phyloP scores from a whole-genome alignment of 1,284 basidiomycete genomes.

The Polyporus tsugae region DNA sequence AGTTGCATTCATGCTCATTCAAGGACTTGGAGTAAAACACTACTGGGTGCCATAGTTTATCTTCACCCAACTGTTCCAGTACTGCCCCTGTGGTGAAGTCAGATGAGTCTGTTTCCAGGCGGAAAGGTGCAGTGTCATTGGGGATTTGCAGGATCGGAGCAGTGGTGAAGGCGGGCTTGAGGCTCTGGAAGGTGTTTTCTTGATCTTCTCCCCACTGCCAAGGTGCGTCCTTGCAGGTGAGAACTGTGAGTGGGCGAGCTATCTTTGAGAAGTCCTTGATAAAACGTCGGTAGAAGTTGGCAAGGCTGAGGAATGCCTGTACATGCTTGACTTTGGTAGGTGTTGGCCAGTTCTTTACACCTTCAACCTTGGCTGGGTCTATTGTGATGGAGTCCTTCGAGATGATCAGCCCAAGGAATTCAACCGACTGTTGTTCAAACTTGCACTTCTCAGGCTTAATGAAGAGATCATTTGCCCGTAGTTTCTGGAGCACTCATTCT shows the following conservation, averaged over 20 bases:
- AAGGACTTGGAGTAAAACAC: conserved; percentile 21
- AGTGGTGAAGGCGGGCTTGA: conserved; percentile 29
- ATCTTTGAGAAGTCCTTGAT: conserved; percentile 43
- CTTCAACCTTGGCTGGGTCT: conserved; percentile 19
- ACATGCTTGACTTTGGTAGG: conserved; percentile 30
- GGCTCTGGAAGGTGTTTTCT: conserved; percentile 39
- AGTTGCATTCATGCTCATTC: conserved; percentile 39
- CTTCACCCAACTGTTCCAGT: conserved; percentile 16
- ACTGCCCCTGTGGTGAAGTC: conserved; percentile 21
- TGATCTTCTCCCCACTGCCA: conserved; percentile 32
- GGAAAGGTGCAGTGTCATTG: not conserved
- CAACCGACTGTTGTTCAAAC: conserved; percentile 39
- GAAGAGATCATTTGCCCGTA: conserved; percentile 40
- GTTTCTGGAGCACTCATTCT: conserved; percentile 39
- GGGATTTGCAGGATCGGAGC: not conserved
- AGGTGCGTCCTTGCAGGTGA: conserved; percentile 23
- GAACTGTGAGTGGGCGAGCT: conserved; percentile 38
- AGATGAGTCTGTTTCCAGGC: conserved; percentile 8
- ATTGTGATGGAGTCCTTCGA: conserved; percentile 6
- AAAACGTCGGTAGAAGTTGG: conserved; percentile 37
- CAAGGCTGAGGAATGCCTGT: conserved; percentile 26
- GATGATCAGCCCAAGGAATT: conserved; percentile 23
- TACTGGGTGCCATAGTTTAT: conserved; percentile 22
- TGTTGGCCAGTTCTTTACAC: conserved; percentile 15
- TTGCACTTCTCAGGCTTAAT: conserved; percentile 48